Percentiles rank a stretch among this genome's conserved stretches.
Evolutionary conservation across 768 basidiomycete genomes (phyloP).

Genomic region (Phanerochaete carnosa): DNA sequence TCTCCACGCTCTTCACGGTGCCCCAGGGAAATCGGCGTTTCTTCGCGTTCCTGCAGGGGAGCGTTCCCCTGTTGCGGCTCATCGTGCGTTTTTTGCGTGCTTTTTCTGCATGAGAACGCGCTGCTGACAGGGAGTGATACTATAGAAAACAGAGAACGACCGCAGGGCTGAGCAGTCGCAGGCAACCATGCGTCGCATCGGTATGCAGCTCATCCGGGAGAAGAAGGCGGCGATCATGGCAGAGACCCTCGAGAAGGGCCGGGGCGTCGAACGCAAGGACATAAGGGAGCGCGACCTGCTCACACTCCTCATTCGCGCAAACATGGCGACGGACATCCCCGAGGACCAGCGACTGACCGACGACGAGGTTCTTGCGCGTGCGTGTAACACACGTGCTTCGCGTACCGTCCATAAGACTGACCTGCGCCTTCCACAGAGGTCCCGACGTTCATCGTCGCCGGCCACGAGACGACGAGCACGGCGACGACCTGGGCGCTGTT

Average conservation of each 20-base stretch:
- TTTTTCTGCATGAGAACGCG: background rate
- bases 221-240: constrained; percentile 31
- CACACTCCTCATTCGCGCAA: constrained; percentile 58
- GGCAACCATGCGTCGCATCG: constrained; percentile 23
- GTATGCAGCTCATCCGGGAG: constrained; percentile 25
- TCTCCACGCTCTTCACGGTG: constrained; percentile 22
- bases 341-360: constrained; percentile 55
- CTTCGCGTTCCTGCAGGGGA: constrained; percentile 13
- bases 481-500: constrained; percentile 35
- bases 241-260: constrained; percentile 19
- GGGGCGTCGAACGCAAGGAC: constrained; percentile 25
- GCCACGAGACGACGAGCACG: constrained; percentile 36
- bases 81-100: constrained; percentile 14
- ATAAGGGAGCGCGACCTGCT: constrained; percentile 50
- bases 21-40: background rate
- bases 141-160: constrained; percentile 3
- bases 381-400: background rate
- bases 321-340: constrained; percentile 58
- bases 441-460: constrained; percentile 22
- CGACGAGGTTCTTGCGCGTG: constrained; percentile 56
- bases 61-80: constrained; percentile 20
- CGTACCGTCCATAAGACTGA: background rate
- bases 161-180: constrained; percentile 11
- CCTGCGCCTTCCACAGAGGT: constrained; percentile 15
- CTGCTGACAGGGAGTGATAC: background rate